phyloP scores from a whole-genome alignment of 352 stramenopile species.

The Globisporangium paddicum region DNA sequence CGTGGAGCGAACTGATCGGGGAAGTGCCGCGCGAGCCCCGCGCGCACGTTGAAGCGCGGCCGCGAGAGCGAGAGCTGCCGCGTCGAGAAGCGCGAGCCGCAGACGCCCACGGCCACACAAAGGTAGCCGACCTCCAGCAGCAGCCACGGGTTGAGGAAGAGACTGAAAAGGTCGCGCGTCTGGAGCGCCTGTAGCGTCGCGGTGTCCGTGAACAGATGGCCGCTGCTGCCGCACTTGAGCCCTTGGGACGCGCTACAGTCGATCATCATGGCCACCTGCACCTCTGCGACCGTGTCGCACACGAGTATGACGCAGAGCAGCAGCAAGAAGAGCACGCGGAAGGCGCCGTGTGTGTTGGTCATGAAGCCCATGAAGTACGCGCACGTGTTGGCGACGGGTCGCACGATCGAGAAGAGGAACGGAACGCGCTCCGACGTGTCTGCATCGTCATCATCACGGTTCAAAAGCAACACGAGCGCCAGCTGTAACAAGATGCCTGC shows the following conservation, averaged over 20 bases:
- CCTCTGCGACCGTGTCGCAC: constrained; percentile 44
- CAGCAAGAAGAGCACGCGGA: constrained; percentile 33
- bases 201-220: constrained; percentile 15
- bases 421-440: constrained; percentile 10
- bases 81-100: constrained; percentile 44
- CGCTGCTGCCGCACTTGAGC: constrained; percentile 41
- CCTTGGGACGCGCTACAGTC: constrained; percentile 34
- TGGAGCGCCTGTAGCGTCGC: constrained; percentile 24
- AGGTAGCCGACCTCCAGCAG: constrained; percentile 51
- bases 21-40: constrained; percentile 43
- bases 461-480: constrained; percentile 24
- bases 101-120: constrained; percentile 49
- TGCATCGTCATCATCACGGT: constrained; percentile 10
- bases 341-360: constrained; percentile 66
- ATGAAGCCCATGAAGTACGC: constrained; percentile 56
- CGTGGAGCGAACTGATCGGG: constrained; percentile 12
- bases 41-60: constrained; percentile 53
- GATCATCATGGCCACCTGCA: constrained; percentile 51
- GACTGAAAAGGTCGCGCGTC: constrained; percentile 31
- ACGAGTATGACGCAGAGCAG: constrained; percentile 34
- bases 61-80: constrained; percentile 53
- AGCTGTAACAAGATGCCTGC: constrained; percentile 36
- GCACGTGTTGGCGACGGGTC: constrained; percentile 39
- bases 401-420: constrained; percentile 46
- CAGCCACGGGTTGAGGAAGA: constrained; percentile 51